phyloP scores from a whole-genome alignment of 208 protist species.

The Vickermania spadyakhi region DNA sequence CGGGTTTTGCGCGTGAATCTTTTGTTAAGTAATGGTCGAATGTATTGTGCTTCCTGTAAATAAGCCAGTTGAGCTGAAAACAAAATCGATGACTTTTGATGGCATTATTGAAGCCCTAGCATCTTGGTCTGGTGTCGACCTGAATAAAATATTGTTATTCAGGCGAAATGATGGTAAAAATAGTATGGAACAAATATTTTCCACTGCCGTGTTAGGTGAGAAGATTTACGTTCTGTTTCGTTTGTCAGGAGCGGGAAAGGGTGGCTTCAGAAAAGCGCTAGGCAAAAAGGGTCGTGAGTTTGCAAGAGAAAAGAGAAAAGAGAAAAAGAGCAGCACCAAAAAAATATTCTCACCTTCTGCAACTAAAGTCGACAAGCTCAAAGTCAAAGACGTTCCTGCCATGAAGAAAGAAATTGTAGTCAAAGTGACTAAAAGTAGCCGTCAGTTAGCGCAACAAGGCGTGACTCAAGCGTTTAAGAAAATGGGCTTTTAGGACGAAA shows the following conservation, averaged over 20 bases:
- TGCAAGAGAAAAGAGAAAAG: conserved; percentile 43
- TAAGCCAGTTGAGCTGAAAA: background rate
- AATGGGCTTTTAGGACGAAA: too few relatives aligned
- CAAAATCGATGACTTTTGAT: background rate
- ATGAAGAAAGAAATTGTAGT: background rate
- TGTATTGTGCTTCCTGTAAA: conserved; percentile 3
- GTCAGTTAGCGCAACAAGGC: background rate
- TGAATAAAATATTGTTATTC: background rate
- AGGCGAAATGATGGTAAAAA: background rate
- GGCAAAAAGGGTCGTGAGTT: conserved; percentile 81
- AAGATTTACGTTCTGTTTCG: conserved; percentile 19
- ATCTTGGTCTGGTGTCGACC: background rate
- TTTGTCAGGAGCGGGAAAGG: conserved; percentile 50
- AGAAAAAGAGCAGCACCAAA: conserved; percentile 21
- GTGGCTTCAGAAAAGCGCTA: conserved; percentile 75
- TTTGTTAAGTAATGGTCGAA: background rate
- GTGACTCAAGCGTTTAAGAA: background rate
- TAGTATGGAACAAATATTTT: background rate
- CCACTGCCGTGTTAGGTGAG: background rate
- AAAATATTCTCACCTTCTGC: background rate
- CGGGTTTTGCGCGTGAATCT: too few relatives aligned
- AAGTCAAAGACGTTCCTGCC: background rate
- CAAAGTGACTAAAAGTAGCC: background rate
- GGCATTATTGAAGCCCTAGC: background rate
- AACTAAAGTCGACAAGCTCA: background rate